A percentile compares a stretch with the other conserved stretches of the same genome.
These are phyloP conservation scores for Arthrobotrys iridis DNA, from an alignment of 2,329 filamentous ascomycete species.

Conservation along the genomic window DNA sequence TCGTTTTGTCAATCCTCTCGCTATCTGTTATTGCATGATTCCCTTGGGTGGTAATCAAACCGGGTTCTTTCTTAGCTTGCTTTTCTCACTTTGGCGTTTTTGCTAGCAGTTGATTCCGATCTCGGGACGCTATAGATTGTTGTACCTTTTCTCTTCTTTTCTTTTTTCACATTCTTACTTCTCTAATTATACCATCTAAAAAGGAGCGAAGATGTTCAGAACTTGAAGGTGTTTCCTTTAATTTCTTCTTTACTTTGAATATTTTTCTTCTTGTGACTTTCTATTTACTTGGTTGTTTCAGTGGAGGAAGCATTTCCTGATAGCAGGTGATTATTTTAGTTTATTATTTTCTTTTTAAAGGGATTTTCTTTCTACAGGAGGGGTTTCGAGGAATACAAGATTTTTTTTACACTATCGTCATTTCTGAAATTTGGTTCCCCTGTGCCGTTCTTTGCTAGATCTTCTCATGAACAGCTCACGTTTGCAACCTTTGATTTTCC, in stretches of 20 bases:
- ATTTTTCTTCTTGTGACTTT: conserved; percentile 53
- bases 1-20: conserved; percentile 56
- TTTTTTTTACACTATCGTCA: conserved; percentile 6
- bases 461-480: neutral
- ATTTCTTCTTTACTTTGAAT: conserved; percentile 54
- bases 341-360: conserved; percentile 20
- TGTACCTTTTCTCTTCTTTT: conserved; percentile 17
- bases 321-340: conserved; percentile 5
- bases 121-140: conserved; percentile 53
- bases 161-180: conserved; percentile 44
- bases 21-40: conserved; percentile 57
- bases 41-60: conserved; percentile 55
- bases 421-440: neutral
- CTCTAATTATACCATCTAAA: conserved; percentile 53
- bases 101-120: conserved; percentile 34
- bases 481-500: conserved; percentile 14
- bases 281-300: conserved; percentile 9
- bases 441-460: neutral
- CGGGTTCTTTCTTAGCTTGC: conserved; percentile 27
- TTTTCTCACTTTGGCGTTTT: conserved; percentile 33
- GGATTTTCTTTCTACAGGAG: conserved; percentile 10
- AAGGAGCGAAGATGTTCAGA: conserved; percentile 55
- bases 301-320: conserved; percentile 19
- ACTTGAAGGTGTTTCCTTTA: conserved; percentile 53
- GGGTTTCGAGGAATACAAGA: conserved; percentile 40